Evolutionary conservation across 495 filamentous ascomycete genomes (phyloP), one percentile per base, ranked within the genome.

Genomic region (Astrothelium subdiscretum): DNA sequence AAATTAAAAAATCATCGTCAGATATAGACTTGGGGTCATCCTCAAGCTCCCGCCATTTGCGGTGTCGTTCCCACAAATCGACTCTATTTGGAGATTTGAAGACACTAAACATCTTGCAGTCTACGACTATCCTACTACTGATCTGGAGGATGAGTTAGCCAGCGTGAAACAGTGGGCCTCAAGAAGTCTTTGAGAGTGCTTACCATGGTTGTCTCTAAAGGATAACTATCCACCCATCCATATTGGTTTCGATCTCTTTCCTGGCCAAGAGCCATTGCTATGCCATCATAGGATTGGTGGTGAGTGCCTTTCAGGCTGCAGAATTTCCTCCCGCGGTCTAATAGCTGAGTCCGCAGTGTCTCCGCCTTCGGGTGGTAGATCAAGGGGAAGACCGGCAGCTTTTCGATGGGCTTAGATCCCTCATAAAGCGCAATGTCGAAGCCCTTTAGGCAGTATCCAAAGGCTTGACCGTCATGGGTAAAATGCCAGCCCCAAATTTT

Each of bases 361-460:
- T 26, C 59, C 31, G 31, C 32, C 3, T 61, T 29, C 26, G 27
- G n/a, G 31, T 65, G 59, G 52, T 62, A 67, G 1, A 32, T 22
- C 22, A 67, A n/a, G 11, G 65, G 65, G 40, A 52, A 62, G 3
- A 59, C 62, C 2, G 44, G 31, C 15, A 67, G 59, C 11, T 67
- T 59, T 24, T 31, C 42, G 27, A 67, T 65, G 6, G 32, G 35
- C 31, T 52, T 38, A 24, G 58, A 27, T 15, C 65, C 65, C 15
- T 20, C 22, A 32, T 64, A 67, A 3, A 48, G 51, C 1, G 58
- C 10, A 57, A 67, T 57, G 22, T 67, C 58, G 27, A 67, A 64
- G 22, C 62, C 58, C n/a, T 61, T 48, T 18, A 26, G 60, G 43
- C n/a, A 8, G 20, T 48, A 20, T 11, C 8, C 43, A 20, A 48